Base-by-base conservation (phyloP, 208 protist genomes). In the Angomonas deanei region DNA sequence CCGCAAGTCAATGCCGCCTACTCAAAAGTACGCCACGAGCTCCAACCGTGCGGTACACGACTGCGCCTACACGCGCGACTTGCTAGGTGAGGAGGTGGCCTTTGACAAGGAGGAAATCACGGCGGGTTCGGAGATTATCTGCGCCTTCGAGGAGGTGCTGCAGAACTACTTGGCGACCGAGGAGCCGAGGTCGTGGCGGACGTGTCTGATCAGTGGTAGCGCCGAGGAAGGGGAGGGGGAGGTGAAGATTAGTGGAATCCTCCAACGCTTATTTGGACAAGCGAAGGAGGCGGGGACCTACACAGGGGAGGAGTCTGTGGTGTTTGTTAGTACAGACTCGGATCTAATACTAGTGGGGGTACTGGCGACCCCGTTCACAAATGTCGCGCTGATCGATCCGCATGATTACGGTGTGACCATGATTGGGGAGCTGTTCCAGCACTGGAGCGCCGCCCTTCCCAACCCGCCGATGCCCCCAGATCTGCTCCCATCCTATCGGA, bases 271-370 rank as follows among this genome's bases (percentile, higher is more conserved):
- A 0, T 89, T 73, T 70, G 23, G 71, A 0, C 39, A 58, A 4
- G 72, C 71, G 13, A 33, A 66, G 19, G 58, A 31, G 15, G 59
- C 42, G 31, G 70, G 70, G 13, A 65, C 42, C 19, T 91, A 90
- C 64, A 61, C 55, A 6, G 56, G 57, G n/a, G 79, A 89, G 10
- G 89, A 96, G 50, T 49, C 64, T 3, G 61, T 96, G 28, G 68
- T 73, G 1, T 53, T 96, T 28, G 72, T 93, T 13, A 80, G 89
- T 21, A 90, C 91, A 21, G 89, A 96, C 61, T 92, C 86, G 0
- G 89, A 96, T 63, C 64, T 96, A n/a, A 64, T 82, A 21, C 53
- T 96, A 28, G 74, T 91, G 27, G 70, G 76, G 21, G 68, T 96
- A 60, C 70, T 76, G 26, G 80, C 80, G 38, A 82, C 70, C 1